Conservation (phyloP, 2,329 filamentous ascomycete species). For the Ramularia collo-cygni region DNA sequence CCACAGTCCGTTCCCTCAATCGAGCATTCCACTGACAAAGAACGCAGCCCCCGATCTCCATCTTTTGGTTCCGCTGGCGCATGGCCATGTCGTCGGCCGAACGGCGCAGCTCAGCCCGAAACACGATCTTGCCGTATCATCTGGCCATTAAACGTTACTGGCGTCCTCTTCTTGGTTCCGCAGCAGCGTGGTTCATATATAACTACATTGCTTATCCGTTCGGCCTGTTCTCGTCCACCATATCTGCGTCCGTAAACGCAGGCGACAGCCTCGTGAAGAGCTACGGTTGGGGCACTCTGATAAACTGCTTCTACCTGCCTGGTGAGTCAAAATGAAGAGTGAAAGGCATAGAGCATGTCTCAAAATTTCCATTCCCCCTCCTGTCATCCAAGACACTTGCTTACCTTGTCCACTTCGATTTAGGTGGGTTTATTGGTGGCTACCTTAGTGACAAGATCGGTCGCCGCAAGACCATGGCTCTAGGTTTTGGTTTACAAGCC, state of each 20-base stretch:
- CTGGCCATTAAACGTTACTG: conserved; percentile 61
- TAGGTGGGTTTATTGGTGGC: conserved; percentile 70
- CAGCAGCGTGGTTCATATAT: conserved; percentile 69
- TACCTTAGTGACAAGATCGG: conserved; percentile 70
- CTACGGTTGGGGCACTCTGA: conserved; percentile 80
- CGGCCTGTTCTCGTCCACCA: conserved; percentile 72
- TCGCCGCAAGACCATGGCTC: conserved; percentile 63
- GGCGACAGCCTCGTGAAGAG: conserved; percentile 59
- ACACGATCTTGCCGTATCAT: conserved; percentile 41
- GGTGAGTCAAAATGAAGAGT: no score
- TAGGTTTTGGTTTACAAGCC: conserved; percentile 65
- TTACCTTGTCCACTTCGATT: no score
- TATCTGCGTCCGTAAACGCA: conserved; percentile 54
- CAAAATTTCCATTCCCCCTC: no score
- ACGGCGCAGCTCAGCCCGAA: conserved; percentile 58
- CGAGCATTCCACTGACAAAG: no score
- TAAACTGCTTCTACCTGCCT: conserved; percentile 82
- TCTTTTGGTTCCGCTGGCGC: conserved; percentile 63
- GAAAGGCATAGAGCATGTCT: no score
- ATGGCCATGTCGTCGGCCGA: conserved; percentile 73
- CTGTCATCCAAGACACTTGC: no score
- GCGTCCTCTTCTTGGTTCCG: conserved; percentile 60
- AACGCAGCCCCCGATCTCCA: conserved; percentile 64
- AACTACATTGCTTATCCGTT: conserved; percentile 77
- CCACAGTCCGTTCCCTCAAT: no score